Base-by-base conservation (phyloP, 805 yeast species). In the Teunomyces kruisii region DNA sequence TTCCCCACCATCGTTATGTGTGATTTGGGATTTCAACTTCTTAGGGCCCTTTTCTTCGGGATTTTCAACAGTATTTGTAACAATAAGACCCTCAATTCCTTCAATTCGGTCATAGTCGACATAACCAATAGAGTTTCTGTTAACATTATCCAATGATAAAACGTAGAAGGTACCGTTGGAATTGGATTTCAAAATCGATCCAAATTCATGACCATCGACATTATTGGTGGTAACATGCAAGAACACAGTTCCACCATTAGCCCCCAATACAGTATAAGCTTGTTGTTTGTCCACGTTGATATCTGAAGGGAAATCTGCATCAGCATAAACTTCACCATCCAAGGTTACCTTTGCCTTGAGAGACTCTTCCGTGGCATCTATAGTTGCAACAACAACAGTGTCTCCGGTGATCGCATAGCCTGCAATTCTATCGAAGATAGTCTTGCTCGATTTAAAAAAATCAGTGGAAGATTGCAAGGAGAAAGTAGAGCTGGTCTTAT, bases 1-100 rank as follows among this genome's bases (percentile, higher is more conserved):
- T 49, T 84, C 83, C 3, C 92, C 88, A 45, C 97, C 99, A 63
- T 94, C 97, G 62, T 89, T 89, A 58, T 84, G 88, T 0, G 97
- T 80, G 44, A 91, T 87, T 62, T 72, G 75, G 0, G 97, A 78
- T 60, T 81, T 82, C 47, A 92, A 62, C 51, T 72, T 63, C 62
- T 91, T 91, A 7, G 61, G 52, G 4, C 16, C 38, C 4, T 71
- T 67, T 6, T 76, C 76, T 1, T 68, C 64, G 0, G 76, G 63
- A 53, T 86, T 86, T 7, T 65, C 49, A 3, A 91, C 96, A 4
- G 78, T 68, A 62, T 92, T 92, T 15, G 86, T 78, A 7, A 91
- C 52, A 1, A 88, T 75, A 2, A 90, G 83, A 35, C 99, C 99
- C 64, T 92, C 97, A 14, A 91, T 65, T 6, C 86, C 86, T 54